Base-by-base conservation (phyloP, 305 asterid genomes). In the Fraxinus floribunda region DNA sequence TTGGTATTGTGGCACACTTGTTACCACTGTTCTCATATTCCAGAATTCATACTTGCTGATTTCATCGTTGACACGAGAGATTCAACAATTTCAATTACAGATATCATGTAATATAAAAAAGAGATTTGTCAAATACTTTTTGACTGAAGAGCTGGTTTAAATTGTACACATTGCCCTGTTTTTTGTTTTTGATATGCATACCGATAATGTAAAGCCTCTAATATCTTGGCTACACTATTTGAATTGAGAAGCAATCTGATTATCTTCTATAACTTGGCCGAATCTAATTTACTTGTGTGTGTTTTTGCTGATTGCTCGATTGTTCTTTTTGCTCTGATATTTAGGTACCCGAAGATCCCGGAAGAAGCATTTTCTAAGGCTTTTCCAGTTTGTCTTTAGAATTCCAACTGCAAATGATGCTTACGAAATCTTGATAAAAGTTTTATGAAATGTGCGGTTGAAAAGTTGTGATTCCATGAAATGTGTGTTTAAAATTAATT, bases 331-430 rank as follows among this genome's bases (percentile, higher is more conserved):
- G 36, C 15, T 9, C 18, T 66, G 74, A 24, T 70, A 39, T 55
- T 44, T 60, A 93, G 97, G 97, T 93, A 93, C 16, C 91, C 97
- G 16, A 78, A 81, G 74, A 81, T 88, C 91, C 22, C 90, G 3
- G 86, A 88, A 82, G 90, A 87, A 81, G 94, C 41, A 84, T 85
- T 93, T 82, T 88, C 87, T 15, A 80, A 90, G 84, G 84, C 86
- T 79, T 93, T 97, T 75, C 95, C 97, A 72, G 92, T 92, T 86
- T 93, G 97, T 89, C 83, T 68, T 20, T 78, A 79, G 64, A 86
- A 86, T 75, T 93, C 97, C 89, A 93, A 93, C 68, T 93, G 97
- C 90, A 84, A 87, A 87, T 3, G 86, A 49, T 92, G 97, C 84
- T 87, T 93, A 86, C 90, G 94, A 76, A 38, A 38, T 38, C 7